Evolutionary conservation across 2,329 filamentous ascomycete genomes (phyloP).

Genomic region (Colletotrichum ledebouriae): DNA sequence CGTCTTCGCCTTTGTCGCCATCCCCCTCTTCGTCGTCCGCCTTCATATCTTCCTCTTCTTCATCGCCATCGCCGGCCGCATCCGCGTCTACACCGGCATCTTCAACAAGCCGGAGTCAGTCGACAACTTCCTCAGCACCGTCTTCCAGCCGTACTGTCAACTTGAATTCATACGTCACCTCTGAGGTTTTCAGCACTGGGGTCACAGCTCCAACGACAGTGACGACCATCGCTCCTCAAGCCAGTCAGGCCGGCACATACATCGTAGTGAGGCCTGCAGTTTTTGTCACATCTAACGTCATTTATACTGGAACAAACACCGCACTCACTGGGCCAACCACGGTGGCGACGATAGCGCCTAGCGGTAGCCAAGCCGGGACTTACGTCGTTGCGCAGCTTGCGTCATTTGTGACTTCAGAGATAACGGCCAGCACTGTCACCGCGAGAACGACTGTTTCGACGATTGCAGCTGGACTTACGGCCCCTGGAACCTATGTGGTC

Average conservation of each 20-base stretch:
- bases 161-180: constrained; percentile 6
- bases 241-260: constrained; percentile 17
- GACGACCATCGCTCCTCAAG: constrained; percentile 22
- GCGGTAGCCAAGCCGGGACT: constrained; percentile 29
- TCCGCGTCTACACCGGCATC: too few relatives aligned
- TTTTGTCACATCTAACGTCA: constrained; percentile 1
- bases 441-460: constrained; percentile 18
- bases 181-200: too few relatives aligned
- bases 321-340: constrained; percentile 27
- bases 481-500: constrained; percentile 27
- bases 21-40: too few relatives aligned
- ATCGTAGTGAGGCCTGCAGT: constrained; percentile 17
- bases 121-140: too few relatives aligned
- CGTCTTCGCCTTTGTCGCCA: too few relatives aligned
- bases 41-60: too few relatives aligned
- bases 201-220: background rate
- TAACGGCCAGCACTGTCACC: constrained; percentile 13
- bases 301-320: constrained; percentile 30
- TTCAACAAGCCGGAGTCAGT: too few relatives aligned
- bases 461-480: constrained; percentile 1
- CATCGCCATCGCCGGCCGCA: too few relatives aligned
- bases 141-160: background rate
- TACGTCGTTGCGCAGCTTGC: constrained; percentile 16
- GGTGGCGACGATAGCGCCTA: constrained; percentile 31
- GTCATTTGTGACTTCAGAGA: constrained; percentile 3